Conservation (phyloP, 768 basidiomycete species). For the Rhodocollybia butyracea region DNA sequence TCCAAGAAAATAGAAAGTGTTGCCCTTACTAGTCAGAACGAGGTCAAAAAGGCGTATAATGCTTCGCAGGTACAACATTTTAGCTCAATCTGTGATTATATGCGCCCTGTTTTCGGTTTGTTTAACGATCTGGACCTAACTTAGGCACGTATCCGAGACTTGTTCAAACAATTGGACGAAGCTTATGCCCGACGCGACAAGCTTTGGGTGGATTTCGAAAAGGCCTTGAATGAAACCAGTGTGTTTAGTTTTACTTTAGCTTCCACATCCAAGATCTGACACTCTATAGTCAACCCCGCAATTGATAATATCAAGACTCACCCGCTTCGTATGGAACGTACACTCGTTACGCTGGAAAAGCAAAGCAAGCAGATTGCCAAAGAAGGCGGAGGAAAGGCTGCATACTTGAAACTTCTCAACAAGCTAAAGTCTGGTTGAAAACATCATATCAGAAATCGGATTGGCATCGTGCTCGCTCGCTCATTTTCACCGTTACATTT, state of each 20-base stretch:
- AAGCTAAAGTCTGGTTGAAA: neutral
- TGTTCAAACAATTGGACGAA: slow-evolving; percentile 44
- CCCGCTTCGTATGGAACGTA: slow-evolving; percentile 51
- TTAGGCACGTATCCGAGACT: slow-evolving; percentile 39
- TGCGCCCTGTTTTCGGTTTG: neutral
- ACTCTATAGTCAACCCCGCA: slow-evolving; percentile 38
- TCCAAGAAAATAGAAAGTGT: slow-evolving; percentile 50
- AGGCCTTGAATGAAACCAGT: slow-evolving; percentile 46
- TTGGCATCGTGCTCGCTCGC: neutral
- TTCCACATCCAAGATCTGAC: neutral
- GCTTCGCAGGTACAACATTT: slow-evolving; percentile 45
- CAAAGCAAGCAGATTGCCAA: slow-evolving; percentile 39
- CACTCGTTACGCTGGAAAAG: slow-evolving; percentile 52
- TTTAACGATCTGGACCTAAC: slow-evolving; percentile 4
- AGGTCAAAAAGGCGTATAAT: slow-evolving; percentile 33
- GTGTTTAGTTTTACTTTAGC: slow-evolving; percentile 17
- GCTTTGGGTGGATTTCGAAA: slow-evolving; percentile 50
- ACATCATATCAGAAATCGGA: neutral
- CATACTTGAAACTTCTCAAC: slow-evolving; percentile 2
- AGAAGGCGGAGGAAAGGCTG: slow-evolving; percentile 12
- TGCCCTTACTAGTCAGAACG: slow-evolving; percentile 40
- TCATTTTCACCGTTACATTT: neutral
- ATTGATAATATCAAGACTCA: slow-evolving; percentile 37
- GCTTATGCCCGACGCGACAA: slow-evolving; percentile 45
- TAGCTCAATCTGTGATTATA: slow-evolving; percentile 10